Evolutionary conservation across 805 yeast genomes (phyloP), one percentile per base, ranked within the genome.

Genomic region (Kuraishia molischiana): DNA sequence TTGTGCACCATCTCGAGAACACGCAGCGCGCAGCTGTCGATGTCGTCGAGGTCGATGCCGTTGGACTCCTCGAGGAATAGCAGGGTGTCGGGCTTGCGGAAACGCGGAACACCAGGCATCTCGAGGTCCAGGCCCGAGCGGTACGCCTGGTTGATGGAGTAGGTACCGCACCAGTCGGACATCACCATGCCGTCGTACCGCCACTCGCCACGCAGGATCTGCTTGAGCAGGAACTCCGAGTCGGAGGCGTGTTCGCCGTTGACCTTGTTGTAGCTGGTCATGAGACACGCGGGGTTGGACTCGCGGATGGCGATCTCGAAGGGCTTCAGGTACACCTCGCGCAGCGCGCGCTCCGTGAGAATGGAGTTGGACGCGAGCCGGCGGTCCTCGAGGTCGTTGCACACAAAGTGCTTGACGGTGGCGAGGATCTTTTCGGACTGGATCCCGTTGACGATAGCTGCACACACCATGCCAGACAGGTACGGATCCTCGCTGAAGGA

Each of bases 121-220:
- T 78, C 85, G 46, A 78, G 58, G 49, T 76, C 79, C 39, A 78
- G 57, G 5, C 84, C 83, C 26, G 73, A 72, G 30, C 66, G 62
- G 34, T 77, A 51, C 11, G 78, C 47, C 32, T 62, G 67, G 32
- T 59, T 61, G 28, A 58, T 56, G 13, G 77, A 62, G 51, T 70
- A 75, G 8, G 67, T 63, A 19, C 84, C 85, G 49, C 49, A 69
- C 84, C 84, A 77, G 54, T 77, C 85, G 21, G 78, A 69, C 76
- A 78, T 74, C 26, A 67, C 51, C 29, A 68, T 52, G 32, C 84
- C 84, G 5, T 69, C 59, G 57, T 64, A 77, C 4, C 61, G 58
- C 80, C 80, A 77, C 50, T 77, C 82, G 2, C 61, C 50, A 39
- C 79, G 59, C 41, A 77, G 56, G 28, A 74, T 54, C 22, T 69